Conservation (phyloP, 2,329 filamentous ascomycete genomes). For the Venturia pyrina region DNA sequence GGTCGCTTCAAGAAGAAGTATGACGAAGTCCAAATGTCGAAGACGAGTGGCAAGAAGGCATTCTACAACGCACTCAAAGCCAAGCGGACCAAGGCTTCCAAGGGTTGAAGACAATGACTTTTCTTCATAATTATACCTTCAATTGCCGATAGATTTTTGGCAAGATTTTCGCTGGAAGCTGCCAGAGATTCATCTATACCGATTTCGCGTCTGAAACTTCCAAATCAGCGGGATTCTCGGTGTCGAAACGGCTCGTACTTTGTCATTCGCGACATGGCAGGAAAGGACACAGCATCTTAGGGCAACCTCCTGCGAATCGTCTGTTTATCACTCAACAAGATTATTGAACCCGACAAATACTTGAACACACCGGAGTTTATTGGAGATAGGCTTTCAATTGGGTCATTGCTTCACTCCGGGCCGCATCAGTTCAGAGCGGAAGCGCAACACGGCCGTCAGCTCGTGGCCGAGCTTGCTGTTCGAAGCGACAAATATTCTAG, state of each 20-base stretch:
- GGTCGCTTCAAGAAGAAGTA: slow-evolving; percentile 82
- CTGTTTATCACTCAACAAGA: background rate
- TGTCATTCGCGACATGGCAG: background rate
- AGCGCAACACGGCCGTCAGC: background rate
- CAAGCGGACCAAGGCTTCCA: slow-evolving; percentile 34
- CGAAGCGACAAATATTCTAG: background rate
- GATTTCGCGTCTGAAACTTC: background rate
- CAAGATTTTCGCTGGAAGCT: background rate
- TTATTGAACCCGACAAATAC: background rate
- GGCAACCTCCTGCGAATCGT: background rate
- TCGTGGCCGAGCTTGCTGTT: background rate
- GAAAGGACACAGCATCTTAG: background rate
- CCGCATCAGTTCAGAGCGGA: background rate
- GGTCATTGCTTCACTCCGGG: background rate
- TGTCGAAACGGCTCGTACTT: background rate
- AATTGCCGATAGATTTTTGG: background rate
- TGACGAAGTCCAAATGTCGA: slow-evolving; percentile 68
- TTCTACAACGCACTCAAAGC: slow-evolving; percentile 74
- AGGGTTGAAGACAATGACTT: background rate
- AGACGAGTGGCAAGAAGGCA: slow-evolving; percentile 79
- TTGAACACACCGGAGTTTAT: background rate
- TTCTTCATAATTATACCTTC: background rate
- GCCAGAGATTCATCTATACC: background rate
- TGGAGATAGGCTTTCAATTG: background rate
- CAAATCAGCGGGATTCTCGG: background rate